Conservation (phyloP, 2,329 filamentous ascomycete species). For the Ceratocystis variospora region DNA sequence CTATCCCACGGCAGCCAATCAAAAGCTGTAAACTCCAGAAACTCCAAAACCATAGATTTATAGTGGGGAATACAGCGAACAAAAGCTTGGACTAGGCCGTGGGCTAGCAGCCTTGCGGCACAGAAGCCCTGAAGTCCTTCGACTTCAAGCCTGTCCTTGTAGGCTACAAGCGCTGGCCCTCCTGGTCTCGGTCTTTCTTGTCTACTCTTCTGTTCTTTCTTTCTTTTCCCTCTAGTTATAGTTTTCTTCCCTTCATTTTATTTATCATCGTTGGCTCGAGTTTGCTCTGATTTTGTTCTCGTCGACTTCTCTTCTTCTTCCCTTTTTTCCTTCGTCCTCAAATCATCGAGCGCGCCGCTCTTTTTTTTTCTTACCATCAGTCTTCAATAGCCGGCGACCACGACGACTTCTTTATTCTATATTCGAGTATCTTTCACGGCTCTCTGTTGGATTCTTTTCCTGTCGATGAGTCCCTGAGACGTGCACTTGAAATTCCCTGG, state of each 20-base stretch:
- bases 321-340: background rate
- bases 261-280: background rate
- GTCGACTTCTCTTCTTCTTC: background rate
- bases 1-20: background rate
- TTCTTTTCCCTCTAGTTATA: background rate
- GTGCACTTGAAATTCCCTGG: background rate
- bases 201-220: background rate
- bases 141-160: background rate
- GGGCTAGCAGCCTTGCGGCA: background rate
- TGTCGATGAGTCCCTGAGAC: background rate
- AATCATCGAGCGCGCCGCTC: background rate
- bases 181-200: background rate
- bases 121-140: background rate
- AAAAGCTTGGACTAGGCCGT: background rate
- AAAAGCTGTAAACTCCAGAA: background rate
- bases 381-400: background rate
- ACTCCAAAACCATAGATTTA: no score
- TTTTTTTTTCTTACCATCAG: background rate
- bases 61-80: background rate
- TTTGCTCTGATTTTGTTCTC: background rate
- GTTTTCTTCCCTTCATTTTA: background rate
- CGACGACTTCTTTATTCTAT: constrained; percentile 6
- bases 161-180: background rate
- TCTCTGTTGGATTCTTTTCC: background rate
- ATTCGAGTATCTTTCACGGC: background rate